phyloP scores from a whole-genome alignment of 208 protist species.

The Entamoeba invadens region DNA sequence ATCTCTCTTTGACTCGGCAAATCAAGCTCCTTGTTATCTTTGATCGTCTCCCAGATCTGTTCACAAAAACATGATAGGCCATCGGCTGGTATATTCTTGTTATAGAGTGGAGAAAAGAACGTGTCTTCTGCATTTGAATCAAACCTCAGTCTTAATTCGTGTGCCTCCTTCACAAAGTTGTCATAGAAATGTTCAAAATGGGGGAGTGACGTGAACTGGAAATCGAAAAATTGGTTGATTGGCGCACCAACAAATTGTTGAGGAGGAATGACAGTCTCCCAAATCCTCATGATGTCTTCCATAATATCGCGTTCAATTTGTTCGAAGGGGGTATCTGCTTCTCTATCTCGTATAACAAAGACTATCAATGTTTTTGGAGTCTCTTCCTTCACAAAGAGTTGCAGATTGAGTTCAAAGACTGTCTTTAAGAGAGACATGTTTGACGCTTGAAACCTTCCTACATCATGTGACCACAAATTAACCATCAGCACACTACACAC shows the following conservation, averaged over 20 bases:
- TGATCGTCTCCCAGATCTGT: background rate
- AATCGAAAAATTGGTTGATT: background rate
- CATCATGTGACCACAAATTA: conserved; percentile 9
- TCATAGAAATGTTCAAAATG: background rate
- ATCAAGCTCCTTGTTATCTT: background rate
- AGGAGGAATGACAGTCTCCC: background rate
- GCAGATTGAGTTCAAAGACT: background rate
- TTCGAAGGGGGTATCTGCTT: too few relatives aligned
- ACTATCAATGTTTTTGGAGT: background rate
- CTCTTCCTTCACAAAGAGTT: background rate
- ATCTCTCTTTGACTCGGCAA: background rate
- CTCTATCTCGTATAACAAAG: background rate
- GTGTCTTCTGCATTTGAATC: background rate
- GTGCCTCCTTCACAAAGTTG: background rate
- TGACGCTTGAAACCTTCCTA: background rate
- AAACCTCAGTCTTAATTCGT: background rate
- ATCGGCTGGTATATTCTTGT: background rate
- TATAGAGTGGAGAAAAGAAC: too few relatives aligned
- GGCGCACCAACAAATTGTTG: background rate
- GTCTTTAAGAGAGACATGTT: background rate
- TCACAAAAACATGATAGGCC: background rate
- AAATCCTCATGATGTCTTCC: background rate
- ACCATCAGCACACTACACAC: conserved; percentile 3
- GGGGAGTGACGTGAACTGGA: background rate
- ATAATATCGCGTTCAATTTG: background rate